Evolutionary conservation across 345 rosid species (phyloP), one percentile per base, ranked within the genome.

Genomic region (Dovyalis caffra): DNA sequence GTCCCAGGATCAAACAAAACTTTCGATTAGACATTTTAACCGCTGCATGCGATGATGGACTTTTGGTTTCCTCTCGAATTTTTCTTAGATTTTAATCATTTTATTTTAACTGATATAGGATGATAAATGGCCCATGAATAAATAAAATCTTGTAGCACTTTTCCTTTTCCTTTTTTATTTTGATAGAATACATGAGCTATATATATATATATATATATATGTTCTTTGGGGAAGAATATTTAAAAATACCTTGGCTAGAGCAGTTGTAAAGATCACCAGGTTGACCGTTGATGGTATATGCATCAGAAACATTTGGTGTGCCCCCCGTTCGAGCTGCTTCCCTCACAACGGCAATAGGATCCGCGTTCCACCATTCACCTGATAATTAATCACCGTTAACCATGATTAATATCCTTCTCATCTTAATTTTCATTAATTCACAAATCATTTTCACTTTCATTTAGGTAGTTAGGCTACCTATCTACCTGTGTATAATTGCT

Each of bases 211-310:
- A n/a, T n/a, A n/a, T n/a, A n/a, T n/a, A n/a, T n/a, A n/a, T n/a
- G n/a, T n/a, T n/a, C n/a, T 40, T 40, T 40, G 47, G 15, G 7
- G 2, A 11, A 15, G 31, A 10, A 4, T 29, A 25, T 29, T 57
- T 26, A 69, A 29, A 25, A 66, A 29, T 31, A 79, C 82, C 82
- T 69, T 74, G 71, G 51, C 12, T 62, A 2, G 83, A 80, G 28
- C 83, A 80, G 14, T 21, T 62, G 61, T 80, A 76, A 25, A 80
- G 80, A 64, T 80, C 83, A 29, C 83, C 83, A n/a, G 83, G 83
- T 32, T 80, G 83, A 49, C 83, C 74, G 49, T 80, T 80, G 68
- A 80, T 32, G 9, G 83, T 80, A 34, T 34, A 80, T 2, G 83
- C 83, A 71, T 80, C 80, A 12, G 83, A 80, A 49, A 72, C 32